Base-by-base conservation (phyloP, 305 asterid genomes). In the Rubia tinctorum region DNA sequence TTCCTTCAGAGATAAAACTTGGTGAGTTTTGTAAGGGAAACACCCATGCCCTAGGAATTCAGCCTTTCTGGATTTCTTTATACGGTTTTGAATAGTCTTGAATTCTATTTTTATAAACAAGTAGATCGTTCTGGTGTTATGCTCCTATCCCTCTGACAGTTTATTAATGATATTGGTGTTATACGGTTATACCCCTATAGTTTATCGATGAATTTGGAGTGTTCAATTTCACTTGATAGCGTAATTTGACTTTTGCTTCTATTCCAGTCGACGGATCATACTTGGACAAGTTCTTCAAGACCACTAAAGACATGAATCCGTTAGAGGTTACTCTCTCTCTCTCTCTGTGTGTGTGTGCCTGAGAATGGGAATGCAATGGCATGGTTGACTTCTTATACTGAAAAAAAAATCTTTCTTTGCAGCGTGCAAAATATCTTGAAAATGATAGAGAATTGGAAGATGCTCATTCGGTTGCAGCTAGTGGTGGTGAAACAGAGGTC, bases 401-500 rank as follows among this genome's bases (percentile, higher is more conserved):
- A 62, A 18, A 55, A 18, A 49, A n/a, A 7, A 30, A n/a, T 30
- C 15, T 66, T 45, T 22, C 69, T 61, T 51, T 80, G 81, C 86
- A 94, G 98, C 96, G 99, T 68, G 98, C 99, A 17, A 72, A 74
- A 82, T 94, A 82, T 82, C 98, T 94, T 30, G 99, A 89, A 76
- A 87, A 84, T 66, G 98, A 95, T 82, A 80, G 83, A 47, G 99
- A 94, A 84, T 91, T 94, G 97, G 99, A 94, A 84, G 95, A 78
- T 82, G 98, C 98, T 73, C 98, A 92, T 85, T 89, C 93, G 27
- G 93, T 88, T 74, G 99, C 99, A 42, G 99, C 93, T 66, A 77
- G 84, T 73, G 99, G 86, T 73, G 99, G 99, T 68, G 99, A 94
- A 8, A 94, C 99, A 59, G 91, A 92, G 95, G 99, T 94, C 81